Percentiles rank a stretch among this genome's conserved stretches.
Evolutionary conservation across 2,329 filamentous ascomycete species (phyloP).

Genomic region (Paecilomyces fulvus): DNA sequence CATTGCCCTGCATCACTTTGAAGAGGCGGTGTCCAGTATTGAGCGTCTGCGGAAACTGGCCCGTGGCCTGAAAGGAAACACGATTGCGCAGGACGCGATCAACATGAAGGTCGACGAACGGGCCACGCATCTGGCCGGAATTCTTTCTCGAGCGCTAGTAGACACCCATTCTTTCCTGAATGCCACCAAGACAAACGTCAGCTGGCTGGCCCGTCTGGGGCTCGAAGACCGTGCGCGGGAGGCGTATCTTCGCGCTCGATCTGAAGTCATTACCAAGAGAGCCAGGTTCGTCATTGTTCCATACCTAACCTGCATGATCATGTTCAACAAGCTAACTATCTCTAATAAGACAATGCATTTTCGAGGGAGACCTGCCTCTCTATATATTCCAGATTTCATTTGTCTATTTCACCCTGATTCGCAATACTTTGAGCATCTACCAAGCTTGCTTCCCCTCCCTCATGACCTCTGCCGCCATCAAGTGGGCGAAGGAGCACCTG

Average conservation of each 20-base stretch:
- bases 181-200: slow-evolving; percentile 71
- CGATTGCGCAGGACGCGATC: slow-evolving; percentile 84
- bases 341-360: slow-evolving; percentile 69
- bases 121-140: slow-evolving; percentile 64
- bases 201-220: slow-evolving; percentile 76
- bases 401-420: slow-evolving; percentile 89
- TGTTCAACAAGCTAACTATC: slow-evolving; percentile 13
- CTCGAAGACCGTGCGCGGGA: slow-evolving; percentile 86
- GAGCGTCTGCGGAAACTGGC: slow-evolving; percentile 78
- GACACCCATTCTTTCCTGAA: slow-evolving; percentile 67
- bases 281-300: slow-evolving; percentile 54
- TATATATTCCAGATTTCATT: slow-evolving; percentile 95
- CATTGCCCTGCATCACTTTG: slow-evolving; percentile 82
- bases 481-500: slow-evolving; percentile 95
- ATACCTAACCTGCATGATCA: not conserved
- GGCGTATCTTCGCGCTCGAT: slow-evolving; percentile 73
- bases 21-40: slow-evolving; percentile 71
- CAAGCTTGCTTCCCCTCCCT: slow-evolving; percentile 75
- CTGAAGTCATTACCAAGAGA: slow-evolving; percentile 68
- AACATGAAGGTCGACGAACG: slow-evolving; percentile 83
- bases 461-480: slow-evolving; percentile 90
- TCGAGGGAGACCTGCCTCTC: slow-evolving; percentile 82
- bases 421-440: slow-evolving; percentile 86
- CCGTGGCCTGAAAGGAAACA: slow-evolving; percentile 73
- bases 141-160: slow-evolving; percentile 69